Evolutionary conservation across 495 filamentous ascomycete genomes (phyloP).

Genomic region (Parachaetomium inaequale): DNA sequence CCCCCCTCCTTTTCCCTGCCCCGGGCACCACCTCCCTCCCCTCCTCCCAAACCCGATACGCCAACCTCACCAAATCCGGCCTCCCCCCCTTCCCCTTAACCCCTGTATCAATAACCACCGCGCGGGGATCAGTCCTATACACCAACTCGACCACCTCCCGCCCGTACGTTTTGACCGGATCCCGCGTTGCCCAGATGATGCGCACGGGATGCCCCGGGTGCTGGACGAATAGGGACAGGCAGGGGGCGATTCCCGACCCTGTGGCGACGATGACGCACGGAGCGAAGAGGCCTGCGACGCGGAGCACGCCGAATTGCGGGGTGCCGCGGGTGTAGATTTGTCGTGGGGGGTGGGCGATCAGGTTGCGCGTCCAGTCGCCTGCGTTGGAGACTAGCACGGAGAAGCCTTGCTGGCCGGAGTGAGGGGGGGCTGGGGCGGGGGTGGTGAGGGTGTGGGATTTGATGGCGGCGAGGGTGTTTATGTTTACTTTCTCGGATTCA

Average conservation of each 20-base stretch:
- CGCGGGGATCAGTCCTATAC: conserved; percentile 43
- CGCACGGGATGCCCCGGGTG: conserved; percentile 39
- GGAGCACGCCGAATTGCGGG: conserved; percentile 65
- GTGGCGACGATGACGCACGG: conserved; percentile 73
- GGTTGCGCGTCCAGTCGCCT: conserved; percentile 74
- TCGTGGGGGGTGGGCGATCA: conserved; percentile 58
- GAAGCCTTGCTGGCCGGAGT: conserved; percentile 58
- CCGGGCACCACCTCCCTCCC: conserved; percentile 45
- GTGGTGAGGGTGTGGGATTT: conserved; percentile 23
- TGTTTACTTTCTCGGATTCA: conserved; percentile 50
- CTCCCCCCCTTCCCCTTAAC: conserved; percentile 32
- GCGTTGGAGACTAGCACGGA: conserved; percentile 72
- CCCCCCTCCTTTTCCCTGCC: conserved; percentile 45
- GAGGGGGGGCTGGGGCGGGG: conserved; percentile 58
- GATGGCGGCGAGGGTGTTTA: conserved; percentile 48
- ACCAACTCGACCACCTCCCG: conserved; percentile 42
- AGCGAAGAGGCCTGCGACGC: conserved; percentile 65
- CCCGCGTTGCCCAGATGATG: conserved; percentile 50
- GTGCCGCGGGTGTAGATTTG: conserved; percentile 55
- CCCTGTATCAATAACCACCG: conserved; percentile 50
- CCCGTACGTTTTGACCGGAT: conserved; percentile 46
- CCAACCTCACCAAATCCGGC: conserved; percentile 54
- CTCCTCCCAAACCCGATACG: conserved; percentile 54
- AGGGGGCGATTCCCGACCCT: conserved; percentile 77
- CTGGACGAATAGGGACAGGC: conserved; percentile 49